phyloP scores from a whole-genome alignment of 1,284 basidiomycete genomes.

The Ustilago xerochloae region DNA sequence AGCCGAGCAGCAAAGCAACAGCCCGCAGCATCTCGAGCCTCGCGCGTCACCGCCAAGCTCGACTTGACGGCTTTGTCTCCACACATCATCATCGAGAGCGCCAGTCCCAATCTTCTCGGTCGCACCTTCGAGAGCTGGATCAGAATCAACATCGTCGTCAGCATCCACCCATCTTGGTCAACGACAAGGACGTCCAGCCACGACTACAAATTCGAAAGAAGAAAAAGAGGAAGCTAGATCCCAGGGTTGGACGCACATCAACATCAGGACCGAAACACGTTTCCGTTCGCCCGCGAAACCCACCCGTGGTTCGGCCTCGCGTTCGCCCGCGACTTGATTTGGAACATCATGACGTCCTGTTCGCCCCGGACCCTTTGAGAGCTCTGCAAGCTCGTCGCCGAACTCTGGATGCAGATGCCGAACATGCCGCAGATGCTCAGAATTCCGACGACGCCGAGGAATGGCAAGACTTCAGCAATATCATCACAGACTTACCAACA shows the following conservation, averaged over 20 bases:
- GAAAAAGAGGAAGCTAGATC: constrained; percentile 36
- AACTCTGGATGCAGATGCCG: not conserved
- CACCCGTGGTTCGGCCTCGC: constrained; percentile 37
- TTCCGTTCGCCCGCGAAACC: constrained; percentile 23
- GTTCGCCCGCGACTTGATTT: constrained; percentile 38
- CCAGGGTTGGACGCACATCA: constrained; percentile 24
- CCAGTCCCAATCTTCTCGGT: not conserved
- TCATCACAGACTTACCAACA: constrained; percentile 10
- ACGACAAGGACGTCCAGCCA: constrained; percentile 13
- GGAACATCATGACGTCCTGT: constrained; percentile 42
- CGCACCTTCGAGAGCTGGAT: constrained; percentile 27
- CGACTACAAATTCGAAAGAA: constrained; percentile 9
- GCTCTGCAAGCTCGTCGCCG: not conserved
- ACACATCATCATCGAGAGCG: constrained; percentile 9
- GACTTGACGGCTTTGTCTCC: constrained; percentile 35
- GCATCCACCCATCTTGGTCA: not conserved
- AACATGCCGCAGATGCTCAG: constrained; percentile 8
- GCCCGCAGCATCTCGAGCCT: not conserved
- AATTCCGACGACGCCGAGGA: constrained; percentile 19
- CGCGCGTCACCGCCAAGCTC: constrained; percentile 18
- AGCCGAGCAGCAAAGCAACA: constrained; percentile 5
- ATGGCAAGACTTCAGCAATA: constrained; percentile 19
- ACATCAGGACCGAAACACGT: not conserved
- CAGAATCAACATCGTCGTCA: constrained; percentile 18
- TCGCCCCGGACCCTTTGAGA: constrained; percentile 25